Percentiles rank a stretch among this genome's conserved stretches.
phyloP scores from a whole-genome alignment of 352 stramenopile genomes.

The Phytopythium delawarense region DNA sequence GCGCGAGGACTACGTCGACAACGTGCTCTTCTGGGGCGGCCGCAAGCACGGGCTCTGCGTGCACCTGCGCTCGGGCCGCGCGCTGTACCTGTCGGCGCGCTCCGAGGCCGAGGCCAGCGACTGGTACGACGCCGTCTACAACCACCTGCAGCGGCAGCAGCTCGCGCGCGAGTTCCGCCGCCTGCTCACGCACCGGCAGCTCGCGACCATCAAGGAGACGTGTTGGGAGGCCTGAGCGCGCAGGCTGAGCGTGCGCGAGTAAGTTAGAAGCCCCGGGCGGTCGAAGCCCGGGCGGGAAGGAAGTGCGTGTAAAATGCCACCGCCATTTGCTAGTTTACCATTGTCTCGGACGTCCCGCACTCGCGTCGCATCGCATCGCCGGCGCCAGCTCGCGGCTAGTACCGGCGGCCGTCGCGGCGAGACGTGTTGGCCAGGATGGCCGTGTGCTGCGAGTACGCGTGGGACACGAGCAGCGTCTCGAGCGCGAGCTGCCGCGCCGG shows the following conservation, averaged over 20 bases:
- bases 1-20: constrained; percentile 45
- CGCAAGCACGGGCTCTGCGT: constrained; percentile 56
- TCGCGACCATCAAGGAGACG: constrained; percentile 55
- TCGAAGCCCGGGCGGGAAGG: not conserved
- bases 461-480: constrained; percentile 65
- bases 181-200: constrained; percentile 33
- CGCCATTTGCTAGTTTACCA: not conserved
- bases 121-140: constrained; percentile 56
- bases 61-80: constrained; percentile 42
- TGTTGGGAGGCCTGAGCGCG: constrained; percentile 8
- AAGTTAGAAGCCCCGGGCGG: not conserved
- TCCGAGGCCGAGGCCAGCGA: constrained; percentile 43
- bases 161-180: constrained; percentile 41
- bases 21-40: constrained; percentile 61
- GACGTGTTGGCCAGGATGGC: constrained; percentile 77
- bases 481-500: constrained; percentile 49
- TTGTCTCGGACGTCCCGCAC: not conserved
- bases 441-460: constrained; percentile 74
- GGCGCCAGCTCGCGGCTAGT: constrained; percentile 17
- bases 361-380: not conserved
- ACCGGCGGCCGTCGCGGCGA: constrained; percentile 67
- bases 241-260: not conserved
- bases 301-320: no score
- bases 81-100: constrained; percentile 44
- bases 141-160: constrained; percentile 36